phyloP scores from a whole-genome alignment of 805 yeast species.

The Suhomyces xylopsoci region DNA sequence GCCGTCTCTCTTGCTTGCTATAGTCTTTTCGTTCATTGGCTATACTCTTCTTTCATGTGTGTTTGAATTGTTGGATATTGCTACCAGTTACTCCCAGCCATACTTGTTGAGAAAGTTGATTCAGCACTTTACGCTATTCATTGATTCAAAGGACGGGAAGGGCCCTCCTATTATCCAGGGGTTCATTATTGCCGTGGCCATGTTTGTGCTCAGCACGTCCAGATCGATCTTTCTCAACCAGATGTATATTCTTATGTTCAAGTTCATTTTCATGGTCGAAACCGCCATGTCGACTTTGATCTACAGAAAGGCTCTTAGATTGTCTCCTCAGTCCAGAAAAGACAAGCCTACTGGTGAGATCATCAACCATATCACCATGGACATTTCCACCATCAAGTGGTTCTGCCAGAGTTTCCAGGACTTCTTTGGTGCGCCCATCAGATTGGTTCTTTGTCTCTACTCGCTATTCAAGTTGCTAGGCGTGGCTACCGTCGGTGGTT shows the following conservation, averaged over 20 bases:
- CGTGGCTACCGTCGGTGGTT: constrained; percentile 35
- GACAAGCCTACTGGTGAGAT: constrained; percentile 33
- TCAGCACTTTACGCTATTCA: constrained; percentile 19
- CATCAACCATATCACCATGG: constrained; percentile 32
- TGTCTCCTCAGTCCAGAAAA: constrained; percentile 31
- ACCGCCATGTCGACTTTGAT: constrained; percentile 23
- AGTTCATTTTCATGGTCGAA: constrained; percentile 14
- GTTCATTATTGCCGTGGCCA: constrained; percentile 18
- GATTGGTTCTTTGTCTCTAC: constrained; percentile 23
- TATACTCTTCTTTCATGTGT: constrained; percentile 11
- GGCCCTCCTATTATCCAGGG: constrained; percentile 27
- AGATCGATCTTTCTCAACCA: constrained; percentile 24
- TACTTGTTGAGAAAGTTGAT: constrained; percentile 30
- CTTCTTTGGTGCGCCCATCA: constrained; percentile 22
- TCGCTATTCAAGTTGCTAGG: constrained; percentile 36
- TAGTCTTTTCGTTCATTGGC: constrained; percentile 16
- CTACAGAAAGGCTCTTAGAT: constrained; percentile 25
- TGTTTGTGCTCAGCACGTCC: constrained; percentile 24
- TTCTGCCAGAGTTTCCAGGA: constrained; percentile 17
- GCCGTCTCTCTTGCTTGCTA: constrained; percentile 21
- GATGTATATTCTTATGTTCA: constrained; percentile 11
- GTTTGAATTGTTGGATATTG: constrained; percentile 22
- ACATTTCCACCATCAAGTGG: constrained; percentile 16
- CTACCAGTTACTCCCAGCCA: constrained; percentile 23
- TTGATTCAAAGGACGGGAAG: background rate